phyloP scores from a whole-genome alignment of 495 filamentous ascomycete genomes.

The Achaetomiella virescens region DNA sequence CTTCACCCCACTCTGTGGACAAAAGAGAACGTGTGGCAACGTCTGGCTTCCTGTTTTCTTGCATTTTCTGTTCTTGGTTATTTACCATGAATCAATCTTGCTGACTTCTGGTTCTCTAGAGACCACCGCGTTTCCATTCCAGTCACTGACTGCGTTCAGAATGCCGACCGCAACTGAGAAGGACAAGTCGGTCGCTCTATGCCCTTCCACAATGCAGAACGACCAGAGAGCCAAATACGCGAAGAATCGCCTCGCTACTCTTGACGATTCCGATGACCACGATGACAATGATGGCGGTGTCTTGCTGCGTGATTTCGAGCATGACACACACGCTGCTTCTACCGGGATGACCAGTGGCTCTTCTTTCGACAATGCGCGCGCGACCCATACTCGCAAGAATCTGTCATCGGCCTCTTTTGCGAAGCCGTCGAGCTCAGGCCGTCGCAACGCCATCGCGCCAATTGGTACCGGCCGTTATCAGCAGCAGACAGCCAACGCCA shows the following conservation, averaged over 20 bases:
- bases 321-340: background rate
- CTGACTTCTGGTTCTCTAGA: background rate
- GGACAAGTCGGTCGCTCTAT: background rate
- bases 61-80: background rate
- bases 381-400: background rate
- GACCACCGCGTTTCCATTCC: too few species aligned
- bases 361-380: background rate
- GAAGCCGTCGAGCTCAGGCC: background rate
- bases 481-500: background rate
- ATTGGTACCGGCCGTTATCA: conserved; percentile 5
- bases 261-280: conserved; percentile 6
- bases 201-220: background rate
- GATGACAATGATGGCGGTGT: conserved; percentile 12
- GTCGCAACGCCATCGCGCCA: conserved; percentile 8
- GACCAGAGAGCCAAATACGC: background rate
- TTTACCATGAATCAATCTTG: background rate
- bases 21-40: too few species aligned
- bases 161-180: background rate
- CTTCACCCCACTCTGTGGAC: too few species aligned
- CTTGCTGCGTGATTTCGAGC: conserved; percentile 8
- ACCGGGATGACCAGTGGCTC: background rate
- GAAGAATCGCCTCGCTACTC: background rate
- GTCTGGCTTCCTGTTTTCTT: background rate
- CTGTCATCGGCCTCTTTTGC: background rate
- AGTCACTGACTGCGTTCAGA: background rate